Percentiles rank a stretch among this genome's conserved stretches.
Conservation (phyloP, 1,284 basidiomycete genomes). For the Tilletia walkeri region DNA sequence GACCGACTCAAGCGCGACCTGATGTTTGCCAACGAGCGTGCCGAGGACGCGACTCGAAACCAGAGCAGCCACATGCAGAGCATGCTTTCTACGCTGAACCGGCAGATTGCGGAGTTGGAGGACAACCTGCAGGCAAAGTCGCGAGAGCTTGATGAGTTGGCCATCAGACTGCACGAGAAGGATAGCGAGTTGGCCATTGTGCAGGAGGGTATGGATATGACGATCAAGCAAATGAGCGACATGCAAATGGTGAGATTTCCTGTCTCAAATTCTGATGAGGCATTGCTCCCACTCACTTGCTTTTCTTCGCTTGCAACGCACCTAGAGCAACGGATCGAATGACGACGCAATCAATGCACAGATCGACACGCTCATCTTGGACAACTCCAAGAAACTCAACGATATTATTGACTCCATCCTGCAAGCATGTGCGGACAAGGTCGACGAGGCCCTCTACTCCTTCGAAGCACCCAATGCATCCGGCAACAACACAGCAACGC, state of each 20-base stretch:
- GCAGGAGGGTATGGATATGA: constrained; percentile 92
- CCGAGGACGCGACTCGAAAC: constrained; percentile 84
- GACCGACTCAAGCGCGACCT: constrained; percentile 91
- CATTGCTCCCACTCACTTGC: not conserved
- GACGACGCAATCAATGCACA: constrained; percentile 90
- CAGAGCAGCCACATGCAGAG: constrained; percentile 89
- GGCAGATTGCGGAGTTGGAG: constrained; percentile 92
- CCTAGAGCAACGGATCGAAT: constrained; percentile 73
- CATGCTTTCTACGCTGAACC: constrained; percentile 89
- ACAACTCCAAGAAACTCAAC: constrained; percentile 96
- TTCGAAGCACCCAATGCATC: constrained; percentile 89
- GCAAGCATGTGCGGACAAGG: constrained; percentile 87
- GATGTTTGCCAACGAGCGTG: constrained; percentile 94
- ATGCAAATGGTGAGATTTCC: constrained; percentile 69
- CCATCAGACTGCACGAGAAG: constrained; percentile 85
- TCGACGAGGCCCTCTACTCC: constrained; percentile 96
- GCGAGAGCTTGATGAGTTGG: constrained; percentile 66
- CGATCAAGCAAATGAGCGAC: constrained; percentile 84
- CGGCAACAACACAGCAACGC: constrained; percentile 92
- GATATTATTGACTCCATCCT: constrained; percentile 98
- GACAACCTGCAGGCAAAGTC: constrained; percentile 77
- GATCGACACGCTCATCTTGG: constrained; percentile 93
- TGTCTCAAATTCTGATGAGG: not conserved
- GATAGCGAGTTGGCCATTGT: constrained; percentile 93
- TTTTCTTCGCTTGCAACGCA: constrained; percentile 23